Percentiles rank a stretch among this genome's conserved stretches.
Conservation (phyloP, 2,329 filamentous ascomycete species). For the Davidsoniella australis region DNA sequence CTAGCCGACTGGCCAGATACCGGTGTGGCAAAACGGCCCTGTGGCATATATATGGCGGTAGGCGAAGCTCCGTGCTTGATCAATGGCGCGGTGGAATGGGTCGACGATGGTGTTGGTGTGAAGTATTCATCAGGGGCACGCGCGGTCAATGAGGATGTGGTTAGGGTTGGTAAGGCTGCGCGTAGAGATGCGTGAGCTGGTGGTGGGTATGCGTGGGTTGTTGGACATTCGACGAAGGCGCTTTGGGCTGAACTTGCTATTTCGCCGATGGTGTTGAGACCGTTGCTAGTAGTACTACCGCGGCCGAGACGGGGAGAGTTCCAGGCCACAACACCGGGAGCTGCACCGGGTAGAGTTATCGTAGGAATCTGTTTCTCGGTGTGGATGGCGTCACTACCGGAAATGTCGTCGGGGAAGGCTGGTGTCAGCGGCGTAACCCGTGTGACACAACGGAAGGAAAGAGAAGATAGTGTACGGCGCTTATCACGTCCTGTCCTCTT, state of each 20-base stretch:
- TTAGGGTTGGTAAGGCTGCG: neutral
- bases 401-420: constrained; percentile 15
- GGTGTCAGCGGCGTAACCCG: constrained; percentile 25
- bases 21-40: neutral
- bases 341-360: too few species aligned
- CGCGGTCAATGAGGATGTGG: neutral
- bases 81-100: constrained; percentile 21
- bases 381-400: neutral
- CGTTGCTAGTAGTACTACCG: constrained; percentile 4
- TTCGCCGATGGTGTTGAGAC: neutral
- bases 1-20: neutral
- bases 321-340: too few species aligned
- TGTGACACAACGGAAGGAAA: constrained; percentile 35
- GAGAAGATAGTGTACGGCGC: constrained; percentile 25
- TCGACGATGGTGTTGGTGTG: constrained; percentile 18
- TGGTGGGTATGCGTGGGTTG: too few species aligned
- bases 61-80: constrained; percentile 17
- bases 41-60: constrained; percentile 18
- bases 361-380: neutral
- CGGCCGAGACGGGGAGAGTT: neutral
- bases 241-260: too few species aligned
- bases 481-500: constrained; percentile 1
- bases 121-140: constrained; percentile 12
- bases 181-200: neutral
- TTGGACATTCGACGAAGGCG: too few species aligned